Evolutionary conservation across 768 basidiomycete species (phyloP).

Genomic region (Trametes punicea): DNA sequence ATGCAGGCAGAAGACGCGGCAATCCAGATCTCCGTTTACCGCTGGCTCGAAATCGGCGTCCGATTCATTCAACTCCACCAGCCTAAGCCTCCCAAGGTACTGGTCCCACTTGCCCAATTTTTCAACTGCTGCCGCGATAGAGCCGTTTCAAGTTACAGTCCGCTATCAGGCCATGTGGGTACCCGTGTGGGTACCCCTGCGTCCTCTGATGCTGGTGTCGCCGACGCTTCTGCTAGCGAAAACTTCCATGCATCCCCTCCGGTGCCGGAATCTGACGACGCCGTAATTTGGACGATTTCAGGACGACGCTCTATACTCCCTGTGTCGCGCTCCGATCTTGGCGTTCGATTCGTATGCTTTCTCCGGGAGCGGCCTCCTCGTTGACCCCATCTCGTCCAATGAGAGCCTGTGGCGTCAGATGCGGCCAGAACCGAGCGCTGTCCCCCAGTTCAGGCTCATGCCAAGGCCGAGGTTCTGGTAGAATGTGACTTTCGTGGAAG

Average conservation of each 20-base stretch:
- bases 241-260: slow-evolving; percentile 9
- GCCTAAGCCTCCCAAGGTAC: not conserved
- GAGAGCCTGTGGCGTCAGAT: no score
- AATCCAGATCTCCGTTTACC: not conserved
- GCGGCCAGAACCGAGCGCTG: no score
- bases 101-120: not conserved
- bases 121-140: not conserved
- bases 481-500: no score
- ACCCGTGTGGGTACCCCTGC: not conserved
- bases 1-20: not conserved
- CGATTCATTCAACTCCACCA: slow-evolving; percentile 13
- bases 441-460: no score
- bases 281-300: not conserved
- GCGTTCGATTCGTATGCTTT: not conserved
- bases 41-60: not conserved
- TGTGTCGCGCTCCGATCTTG: not conserved
- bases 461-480: no score
- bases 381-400: not conserved
- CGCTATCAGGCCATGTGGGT: slow-evolving; percentile 2
- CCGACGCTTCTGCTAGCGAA: slow-evolving; percentile 4
- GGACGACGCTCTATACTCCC: slow-evolving; percentile 8
- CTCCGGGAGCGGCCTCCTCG: not conserved
- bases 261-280: not conserved
- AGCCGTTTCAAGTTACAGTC: not conserved
- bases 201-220: not conserved